These are phyloP conservation scores for Grammothele lineata DNA, from an alignment of 768 basidiomycete species.

Conservation along the genomic window DNA sequence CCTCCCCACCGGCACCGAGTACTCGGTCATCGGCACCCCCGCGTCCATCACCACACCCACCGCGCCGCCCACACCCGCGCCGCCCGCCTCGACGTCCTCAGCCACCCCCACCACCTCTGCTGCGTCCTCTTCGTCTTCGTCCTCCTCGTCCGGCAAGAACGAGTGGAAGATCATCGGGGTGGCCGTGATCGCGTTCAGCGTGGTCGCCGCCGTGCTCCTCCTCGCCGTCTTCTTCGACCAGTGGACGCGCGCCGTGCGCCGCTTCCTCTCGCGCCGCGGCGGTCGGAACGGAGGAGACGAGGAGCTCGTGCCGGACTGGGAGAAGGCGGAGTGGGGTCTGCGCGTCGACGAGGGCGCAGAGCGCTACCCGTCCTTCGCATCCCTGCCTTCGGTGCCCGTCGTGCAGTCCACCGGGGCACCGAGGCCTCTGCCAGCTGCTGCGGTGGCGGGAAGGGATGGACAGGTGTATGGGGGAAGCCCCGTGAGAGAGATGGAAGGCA, in stretches of 20 bases:
- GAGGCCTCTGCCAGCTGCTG: no score
- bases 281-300: slow-evolving; percentile 36
- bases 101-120: neutral
- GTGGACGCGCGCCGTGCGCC: slow-evolving; percentile 59
- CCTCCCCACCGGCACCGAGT: slow-evolving; percentile 3
- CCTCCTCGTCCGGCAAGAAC: slow-evolving; percentile 31
- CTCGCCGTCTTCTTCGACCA: slow-evolving; percentile 66
- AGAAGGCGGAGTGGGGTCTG: slow-evolving; percentile 56
- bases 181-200: slow-evolving; percentile 56
- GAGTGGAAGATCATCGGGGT: slow-evolving; percentile 73
- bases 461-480: no score
- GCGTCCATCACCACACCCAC: neutral
- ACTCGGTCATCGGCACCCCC: slow-evolving; percentile 11
- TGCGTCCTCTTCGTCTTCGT: neutral
- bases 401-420: no score
- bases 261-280: slow-evolving; percentile 38
- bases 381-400: slow-evolving; percentile 11
- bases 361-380: slow-evolving; percentile 28
- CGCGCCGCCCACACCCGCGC: neutral
- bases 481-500: no score
- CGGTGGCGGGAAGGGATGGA: no score
- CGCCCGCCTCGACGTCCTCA: neutral
- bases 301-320: slow-evolving; percentile 61
- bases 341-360: slow-evolving; percentile 20
- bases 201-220: slow-evolving; percentile 52